Base-by-base conservation (phyloP, 176 grass and related monocot genomes). In the Phoenix roebelenii region DNA sequence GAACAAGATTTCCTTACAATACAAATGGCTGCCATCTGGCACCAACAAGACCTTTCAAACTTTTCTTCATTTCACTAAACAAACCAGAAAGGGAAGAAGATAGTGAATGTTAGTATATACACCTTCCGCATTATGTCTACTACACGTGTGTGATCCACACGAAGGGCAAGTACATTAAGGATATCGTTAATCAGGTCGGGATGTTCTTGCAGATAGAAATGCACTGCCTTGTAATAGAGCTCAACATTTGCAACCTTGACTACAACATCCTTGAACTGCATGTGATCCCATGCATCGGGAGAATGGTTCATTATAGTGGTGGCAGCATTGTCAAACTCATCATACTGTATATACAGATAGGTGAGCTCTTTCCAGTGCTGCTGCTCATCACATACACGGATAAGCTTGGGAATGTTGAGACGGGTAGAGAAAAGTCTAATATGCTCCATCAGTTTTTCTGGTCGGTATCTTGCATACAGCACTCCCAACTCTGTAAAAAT, bases 331-430 rank as follows among this genome's bases (percentile, higher is more conserved):
- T 54, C 83, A 57, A 90, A 90, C 53, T 96, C 87, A 72, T 88
- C 83, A 54, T 96, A 90, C 32, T 90, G 92, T 56, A 96, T 90
- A 73, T 90, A 90, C 5, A 96, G 81, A 62, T 96, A 90, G 4
- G 87, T 96, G 50, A 96, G 92, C 67, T 96, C 92, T 64, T 85
- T 88, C 92, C 92, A 90, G 81, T 96, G 92, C 24, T 96, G 92
- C 61, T 96, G 92, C 65, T 96, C 92, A 80, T 96, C 80, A 69
- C 92, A 96, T 75, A 69, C 92, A 26, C 87, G 74, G 20, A 96
- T 90, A 71, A 90, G 86, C 75, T 96, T 96, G 64, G 92, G 83
- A 59, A 88, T 96, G 35, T 90, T 96, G 25, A 90, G 84, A 80
- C 83, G 92, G 17, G 83, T 88, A 17, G 92, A 54, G 52, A 54